Base-by-base conservation (phyloP, 768 basidiomycete species). In the Artomyces pyxidatus region DNA sequence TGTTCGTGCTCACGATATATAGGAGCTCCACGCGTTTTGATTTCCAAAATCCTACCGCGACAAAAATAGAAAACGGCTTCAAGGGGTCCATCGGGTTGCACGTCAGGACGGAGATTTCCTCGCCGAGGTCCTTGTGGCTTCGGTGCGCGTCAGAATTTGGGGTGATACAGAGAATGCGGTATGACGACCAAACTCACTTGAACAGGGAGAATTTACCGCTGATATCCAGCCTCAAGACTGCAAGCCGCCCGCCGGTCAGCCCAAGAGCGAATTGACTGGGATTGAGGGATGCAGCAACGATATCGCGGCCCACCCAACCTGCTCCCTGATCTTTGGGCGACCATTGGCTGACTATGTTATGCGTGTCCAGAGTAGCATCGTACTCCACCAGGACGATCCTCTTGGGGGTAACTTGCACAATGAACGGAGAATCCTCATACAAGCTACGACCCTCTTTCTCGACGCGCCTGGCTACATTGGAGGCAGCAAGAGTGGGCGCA, bases 11-110 rank as follows among this genome's bases (percentile, higher is more conserved):
- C 4, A 61, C 58, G 32, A 75, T 54, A 4, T 61, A 59, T 46
- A 87, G 68, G 28, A 92, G 65, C 56, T 81, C 73, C 35, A 92
- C 72, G 7, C 63, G 57, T 55, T 83, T 84, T 3, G 76, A 75
- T 19, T 74, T 75, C 90, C 92, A 95, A 56, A 87, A 87, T 0
- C 82, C 78, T n/a, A 85, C 79, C 0, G 75, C 77, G 23, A 85
- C 64, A 45, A 74, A 56, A 9, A 64, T 63, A 1, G 85, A 63
- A 47, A 70, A 80, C 27, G 64, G 60, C 54, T 73, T 73, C 9
- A 61, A 54, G 0, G 68, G 58, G 54, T 84, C 75, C 16, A 79
- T 58, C 0, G 83, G 80, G 3, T 70, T 60, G 55, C 88, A 80
- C 0, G 83, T 82, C 28, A 93, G 66, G 0, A 84, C 76, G 9